Base-by-base conservation (phyloP, 345 rosid genomes). In the Lepidium aucheri region DNA sequence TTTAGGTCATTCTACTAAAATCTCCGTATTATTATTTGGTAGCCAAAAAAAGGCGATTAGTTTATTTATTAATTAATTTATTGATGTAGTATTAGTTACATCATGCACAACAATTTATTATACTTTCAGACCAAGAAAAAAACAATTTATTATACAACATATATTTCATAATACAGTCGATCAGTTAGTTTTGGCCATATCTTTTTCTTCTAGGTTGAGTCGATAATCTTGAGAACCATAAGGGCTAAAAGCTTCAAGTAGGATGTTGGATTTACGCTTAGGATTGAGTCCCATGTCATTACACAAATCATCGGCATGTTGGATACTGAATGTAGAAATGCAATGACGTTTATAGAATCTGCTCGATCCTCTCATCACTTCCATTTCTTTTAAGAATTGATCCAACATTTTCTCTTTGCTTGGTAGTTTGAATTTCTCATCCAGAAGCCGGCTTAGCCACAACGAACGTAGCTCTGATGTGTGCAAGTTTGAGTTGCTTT, bases 241-340 rank as follows among this genome's bases (percentile, higher is more conserved):
- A 62, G 96, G 92, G 67, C 91, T 86, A 69, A 91, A 83, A 8
- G 86, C 94, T 75, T 92, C 96, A 18, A 80, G 74, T 9, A 89
- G 41, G 78, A 79, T 76, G 75, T 63, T 86, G 22, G 76, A 57
- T 79, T 92, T 92, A 77, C 98, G 80, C 84, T 84, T 76, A 40
- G 86, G 59, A 46, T 65, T 81, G 84, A 89, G 81, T 7, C 92
- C 95, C 90, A 91, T 86, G 70, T 91, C 96, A 54, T 78, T 72
- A 63, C 96, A 91, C 45, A 91, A 65, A 49, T 85, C 96, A 65
- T 92, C 95, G 0, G 84, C 82, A 66, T 89, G 95, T 53, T 86
- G 85, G 78, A 92, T 92, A 73, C 98, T 92, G 74, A 73, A 89
- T 12, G 98, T 89, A 13, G 98, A 84, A 15, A 89, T 89, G 79